These are phyloP conservation scores for Teunomyces pallodes DNA, from an alignment of 805 yeast genomes.

Conservation along the genomic window DNA sequence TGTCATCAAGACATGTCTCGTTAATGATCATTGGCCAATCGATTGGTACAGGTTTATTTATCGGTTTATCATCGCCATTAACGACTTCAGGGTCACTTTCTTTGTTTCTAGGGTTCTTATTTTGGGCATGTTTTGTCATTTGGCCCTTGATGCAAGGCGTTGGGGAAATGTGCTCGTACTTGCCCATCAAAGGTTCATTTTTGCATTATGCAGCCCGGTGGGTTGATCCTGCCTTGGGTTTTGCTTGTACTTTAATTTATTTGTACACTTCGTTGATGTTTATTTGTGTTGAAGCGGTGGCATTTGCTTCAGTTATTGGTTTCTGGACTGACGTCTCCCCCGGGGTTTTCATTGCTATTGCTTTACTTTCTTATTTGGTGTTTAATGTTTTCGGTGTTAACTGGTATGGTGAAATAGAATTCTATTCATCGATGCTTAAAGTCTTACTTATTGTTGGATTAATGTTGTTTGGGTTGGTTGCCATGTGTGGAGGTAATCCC, in stretches of 20 bases:
- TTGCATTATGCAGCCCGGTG: conserved; percentile 34
- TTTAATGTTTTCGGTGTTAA: conserved; percentile 45
- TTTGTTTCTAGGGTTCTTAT: conserved; percentile 30
- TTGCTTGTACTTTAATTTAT: conserved; percentile 31
- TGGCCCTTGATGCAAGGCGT: conserved; percentile 38
- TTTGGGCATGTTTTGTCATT: conserved; percentile 28
- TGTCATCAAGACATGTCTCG: conserved; percentile 31
- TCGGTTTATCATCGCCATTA: conserved; percentile 31
- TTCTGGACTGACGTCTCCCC: conserved; percentile 34
- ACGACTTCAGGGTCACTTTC: conserved; percentile 33
- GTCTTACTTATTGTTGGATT: conserved; percentile 38
- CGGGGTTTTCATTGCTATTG: conserved; percentile 30
- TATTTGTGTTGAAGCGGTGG: conserved; percentile 32
- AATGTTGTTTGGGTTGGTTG: conserved; percentile 33
- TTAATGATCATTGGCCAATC: conserved; percentile 35
- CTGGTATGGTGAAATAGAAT: conserved; percentile 55
- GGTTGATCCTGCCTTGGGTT: conserved; percentile 37
- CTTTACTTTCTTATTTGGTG: conserved; percentile 23
- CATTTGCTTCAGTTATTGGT: conserved; percentile 26
- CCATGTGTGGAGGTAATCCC: conserved; percentile 41
- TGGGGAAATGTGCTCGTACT: conserved; percentile 37
- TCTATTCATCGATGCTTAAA: conserved; percentile 42
- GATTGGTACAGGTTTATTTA: conserved; percentile 36
- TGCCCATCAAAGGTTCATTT: conserved; percentile 36
- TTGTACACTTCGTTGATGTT: conserved; percentile 35